Percentiles rank a stretch among this genome's conserved stretches.
Conservation (phyloP, 2,329 filamentous ascomycete species). For the Trichoderma atroviride region DNA sequence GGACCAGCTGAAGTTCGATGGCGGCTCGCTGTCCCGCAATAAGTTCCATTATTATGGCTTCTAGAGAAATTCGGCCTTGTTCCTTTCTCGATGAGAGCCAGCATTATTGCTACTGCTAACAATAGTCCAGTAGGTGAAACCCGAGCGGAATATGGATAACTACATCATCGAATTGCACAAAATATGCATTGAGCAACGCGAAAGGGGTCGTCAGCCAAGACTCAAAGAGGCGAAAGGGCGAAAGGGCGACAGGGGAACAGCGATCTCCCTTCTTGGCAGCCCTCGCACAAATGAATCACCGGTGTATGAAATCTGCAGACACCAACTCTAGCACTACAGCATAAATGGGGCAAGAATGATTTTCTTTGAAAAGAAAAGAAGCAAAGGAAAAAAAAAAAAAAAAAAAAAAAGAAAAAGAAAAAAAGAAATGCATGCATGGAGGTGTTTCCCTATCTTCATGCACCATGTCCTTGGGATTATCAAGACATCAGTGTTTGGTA, state of each 20-base stretch:
- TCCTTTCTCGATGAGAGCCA: not conserved
- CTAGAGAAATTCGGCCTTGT: not conserved
- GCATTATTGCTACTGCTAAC: not conserved
- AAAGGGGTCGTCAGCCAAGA: not conserved
- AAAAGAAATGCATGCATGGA: not conserved
- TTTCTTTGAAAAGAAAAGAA: not conserved
- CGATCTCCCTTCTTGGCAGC: conserved; percentile 10
- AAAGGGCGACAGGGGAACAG: not conserved
- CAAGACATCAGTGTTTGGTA: conserved; percentile 59
- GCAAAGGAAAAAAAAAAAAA: too few species aligned
- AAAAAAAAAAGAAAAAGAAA: not conserved
- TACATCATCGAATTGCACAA: not conserved
- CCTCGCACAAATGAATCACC: not conserved
- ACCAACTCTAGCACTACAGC: not conserved
- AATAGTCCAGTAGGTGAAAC: not conserved
- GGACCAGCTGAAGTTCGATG: not conserved
- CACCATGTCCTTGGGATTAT: conserved; percentile 49
- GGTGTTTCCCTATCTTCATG: conserved; percentile 59
- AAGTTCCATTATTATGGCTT: not conserved
- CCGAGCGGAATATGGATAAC: not conserved
- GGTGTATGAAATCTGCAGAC: not conserved
- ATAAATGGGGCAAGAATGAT: not conserved
- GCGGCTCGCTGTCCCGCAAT: not conserved
- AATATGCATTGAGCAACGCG: not conserved
- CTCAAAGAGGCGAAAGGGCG: not conserved